Base-by-base conservation (phyloP, 2,329 filamentous ascomycete genomes). In the Conoideocrella luteorostrata region DNA sequence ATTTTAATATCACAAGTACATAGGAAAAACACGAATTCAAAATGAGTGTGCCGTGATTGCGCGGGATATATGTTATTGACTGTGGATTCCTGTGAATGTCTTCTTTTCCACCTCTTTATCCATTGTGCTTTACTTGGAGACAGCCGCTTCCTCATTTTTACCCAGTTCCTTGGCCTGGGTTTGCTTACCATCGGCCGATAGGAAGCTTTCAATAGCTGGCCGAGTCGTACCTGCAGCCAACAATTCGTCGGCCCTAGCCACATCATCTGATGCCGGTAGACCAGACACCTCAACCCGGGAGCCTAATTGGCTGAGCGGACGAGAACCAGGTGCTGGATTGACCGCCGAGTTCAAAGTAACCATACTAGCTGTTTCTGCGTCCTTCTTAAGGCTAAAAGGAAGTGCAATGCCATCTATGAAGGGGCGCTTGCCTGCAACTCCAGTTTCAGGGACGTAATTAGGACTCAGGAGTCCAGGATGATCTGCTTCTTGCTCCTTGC, bases 321-420 rank as follows among this genome's bases (percentile, higher is more conserved):
- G 60, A 17, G 59, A 63, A 4, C 55, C 56, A 11, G 56, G 60
- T 12, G 49, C 41, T 4, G 56, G 57, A 12, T 52, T 63, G 15
- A 45, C 45, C 13, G 59, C 55, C 9, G 75, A 78, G 28, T 70
- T 67, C 17, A 88, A 62, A 0, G 84, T 88, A 41, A 83, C 65
- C 74, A 84, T 87, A 63, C 83, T 88, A 1, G 82, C 82, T 15
- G 79, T 84, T 4, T 78, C 75, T 2, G 76, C 75, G 17, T 84
- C 74, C 50, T 75, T 75, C 41, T 75, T 74, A 12, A 90, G 60
- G 45, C 77, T 84, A 56, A 90, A 90, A 0, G 86, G 86, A 52
- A 87, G 75, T 0, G 86, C 84, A 21, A 88, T 77, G 1, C 84
- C 82, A 17, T 78, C 79, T 5, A 85, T 70, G 36, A 80, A 80